phyloP scores from a whole-genome alignment of 768 basidiomycete genomes.

The Tylopilus vinaceipallidus region DNA sequence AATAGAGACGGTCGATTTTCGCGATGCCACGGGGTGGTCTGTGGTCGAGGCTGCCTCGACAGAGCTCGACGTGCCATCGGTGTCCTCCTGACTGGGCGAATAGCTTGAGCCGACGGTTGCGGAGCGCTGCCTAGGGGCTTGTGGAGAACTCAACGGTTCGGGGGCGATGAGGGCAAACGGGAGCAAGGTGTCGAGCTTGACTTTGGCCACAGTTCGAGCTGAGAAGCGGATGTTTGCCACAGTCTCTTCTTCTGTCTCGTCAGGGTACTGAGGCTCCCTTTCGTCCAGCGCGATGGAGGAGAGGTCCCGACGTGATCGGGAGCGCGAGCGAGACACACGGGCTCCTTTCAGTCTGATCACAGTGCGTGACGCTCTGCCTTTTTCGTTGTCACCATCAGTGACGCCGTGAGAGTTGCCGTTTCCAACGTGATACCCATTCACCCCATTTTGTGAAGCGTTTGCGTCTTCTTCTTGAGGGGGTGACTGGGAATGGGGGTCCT shows the following conservation, averaged over 20 bases:
- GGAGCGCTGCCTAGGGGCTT: constrained; percentile 17
- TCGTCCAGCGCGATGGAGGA: constrained; percentile 56
- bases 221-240: constrained; percentile 78
- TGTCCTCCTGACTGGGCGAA: constrained; percentile 18
- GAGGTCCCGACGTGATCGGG: constrained; percentile 71
- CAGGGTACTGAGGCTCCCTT: constrained; percentile 54
- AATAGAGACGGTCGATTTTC: constrained; percentile 35
- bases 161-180: constrained; percentile 83
- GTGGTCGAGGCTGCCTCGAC: constrained; percentile 35
- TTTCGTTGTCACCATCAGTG: constrained; percentile 44
- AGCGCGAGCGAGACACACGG: constrained; percentile 61
- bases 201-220: constrained; percentile 61
- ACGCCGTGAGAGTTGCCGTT: constrained; percentile 21
- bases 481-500: constrained; percentile 10
- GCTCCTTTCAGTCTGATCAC: constrained; percentile 62
- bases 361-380: constrained; percentile 61
- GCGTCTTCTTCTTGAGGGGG: constrained; percentile 15
- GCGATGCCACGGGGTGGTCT: constrained; percentile 38
- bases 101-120: constrained; percentile 20
- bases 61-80: constrained; percentile 15
- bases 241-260: constrained; percentile 61
- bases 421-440: constrained; percentile 31
- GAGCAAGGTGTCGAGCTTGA: constrained; percentile 54
- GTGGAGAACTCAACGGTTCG: constrained; percentile 48
- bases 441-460: constrained; percentile 26